Conservation (phyloP, 2,329 filamentous ascomycete genomes). For the Pochonia chlamydosporia region DNA sequence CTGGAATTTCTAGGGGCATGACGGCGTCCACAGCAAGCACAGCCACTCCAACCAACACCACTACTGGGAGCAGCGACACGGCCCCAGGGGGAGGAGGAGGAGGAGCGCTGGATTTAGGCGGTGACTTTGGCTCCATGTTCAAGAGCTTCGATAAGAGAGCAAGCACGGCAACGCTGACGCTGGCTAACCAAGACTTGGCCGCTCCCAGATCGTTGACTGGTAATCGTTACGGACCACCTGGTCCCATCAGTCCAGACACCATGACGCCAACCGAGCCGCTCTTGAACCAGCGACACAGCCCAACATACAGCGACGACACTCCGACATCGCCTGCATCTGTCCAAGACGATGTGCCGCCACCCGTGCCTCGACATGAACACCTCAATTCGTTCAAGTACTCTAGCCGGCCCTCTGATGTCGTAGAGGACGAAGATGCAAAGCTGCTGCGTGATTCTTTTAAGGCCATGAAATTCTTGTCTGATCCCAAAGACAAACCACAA, state of each 20-base stretch:
- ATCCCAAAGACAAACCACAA: slow-evolving; percentile 14
- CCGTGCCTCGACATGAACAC: slow-evolving; percentile 28
- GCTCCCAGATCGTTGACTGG: slow-evolving; percentile 40
- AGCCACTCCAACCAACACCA: slow-evolving; percentile 42
- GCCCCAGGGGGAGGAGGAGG: slow-evolving; percentile 20
- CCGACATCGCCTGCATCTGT: background rate
- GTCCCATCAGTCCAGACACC: slow-evolving; percentile 43
- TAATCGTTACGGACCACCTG: slow-evolving; percentile 35
- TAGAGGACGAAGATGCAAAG: slow-evolving; percentile 48
- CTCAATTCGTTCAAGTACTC: slow-evolving; percentile 23
- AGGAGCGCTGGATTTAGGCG: slow-evolving; percentile 45
- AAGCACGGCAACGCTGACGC: slow-evolving; percentile 41
- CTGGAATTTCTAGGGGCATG: slow-evolving; percentile 39
- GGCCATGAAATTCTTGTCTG: slow-evolving; percentile 40
- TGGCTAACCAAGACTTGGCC: slow-evolving; percentile 33
- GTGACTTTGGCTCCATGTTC: slow-evolving; percentile 54
- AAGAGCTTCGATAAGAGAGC: slow-evolving; percentile 49
- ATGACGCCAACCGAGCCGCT: slow-evolving; percentile 36
- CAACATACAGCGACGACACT: slow-evolving; percentile 34
- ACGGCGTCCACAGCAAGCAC: slow-evolving; percentile 50
- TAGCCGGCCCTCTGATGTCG: slow-evolving; percentile 29
- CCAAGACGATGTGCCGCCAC: slow-evolving; percentile 15
- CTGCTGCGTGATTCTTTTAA: slow-evolving; percentile 47
- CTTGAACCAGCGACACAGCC: slow-evolving; percentile 46
- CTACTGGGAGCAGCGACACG: background rate